These are phyloP conservation scores for Talaromyces sp. DNA, from an alignment of 2,329 filamentous ascomycete genomes.

Conservation along the genomic window DNA sequence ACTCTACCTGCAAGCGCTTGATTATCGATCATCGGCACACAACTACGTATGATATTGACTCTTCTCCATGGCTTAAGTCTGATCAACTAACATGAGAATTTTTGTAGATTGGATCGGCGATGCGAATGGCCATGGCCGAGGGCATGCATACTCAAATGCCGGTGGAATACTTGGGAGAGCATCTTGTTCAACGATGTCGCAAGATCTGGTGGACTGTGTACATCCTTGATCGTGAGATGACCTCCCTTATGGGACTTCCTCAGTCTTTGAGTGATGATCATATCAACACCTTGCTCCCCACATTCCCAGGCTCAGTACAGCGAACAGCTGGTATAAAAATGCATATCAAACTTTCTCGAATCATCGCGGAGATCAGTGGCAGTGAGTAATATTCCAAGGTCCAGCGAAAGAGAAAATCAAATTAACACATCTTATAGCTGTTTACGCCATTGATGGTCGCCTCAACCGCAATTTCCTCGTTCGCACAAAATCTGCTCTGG, in stretches of 20 bases:
- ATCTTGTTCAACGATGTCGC: constrained; percentile 52
- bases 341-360: constrained; percentile 51
- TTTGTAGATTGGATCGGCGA: constrained; percentile 56
- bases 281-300: constrained; percentile 51
- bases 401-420: neutral
- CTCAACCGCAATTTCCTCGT: constrained; percentile 40
- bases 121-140: constrained; percentile 55
- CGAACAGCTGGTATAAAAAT: constrained; percentile 46
- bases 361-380: constrained; percentile 49
- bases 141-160: constrained; percentile 60
- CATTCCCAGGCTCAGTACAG: constrained; percentile 44
- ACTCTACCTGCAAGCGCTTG: constrained; percentile 56
- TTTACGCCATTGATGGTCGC: constrained; percentile 46
- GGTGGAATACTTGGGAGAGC: constrained; percentile 48
- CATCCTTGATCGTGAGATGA: constrained; percentile 58
- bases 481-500: constrained; percentile 46
- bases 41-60: constrained; percentile 45
- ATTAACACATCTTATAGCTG: constrained; percentile 31
- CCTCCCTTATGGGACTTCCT: constrained; percentile 57
- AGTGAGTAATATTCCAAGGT: constrained; percentile 37
- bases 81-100: constrained; percentile 42
- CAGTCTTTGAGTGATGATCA: constrained; percentile 57
- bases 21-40: constrained; percentile 54
- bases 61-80: constrained; percentile 30
- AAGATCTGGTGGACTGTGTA: constrained; percentile 61